These are phyloP conservation scores for Emericellopsis cladophorae DNA, from an alignment of 2,329 filamentous ascomycete genomes.

Conservation along the genomic window DNA sequence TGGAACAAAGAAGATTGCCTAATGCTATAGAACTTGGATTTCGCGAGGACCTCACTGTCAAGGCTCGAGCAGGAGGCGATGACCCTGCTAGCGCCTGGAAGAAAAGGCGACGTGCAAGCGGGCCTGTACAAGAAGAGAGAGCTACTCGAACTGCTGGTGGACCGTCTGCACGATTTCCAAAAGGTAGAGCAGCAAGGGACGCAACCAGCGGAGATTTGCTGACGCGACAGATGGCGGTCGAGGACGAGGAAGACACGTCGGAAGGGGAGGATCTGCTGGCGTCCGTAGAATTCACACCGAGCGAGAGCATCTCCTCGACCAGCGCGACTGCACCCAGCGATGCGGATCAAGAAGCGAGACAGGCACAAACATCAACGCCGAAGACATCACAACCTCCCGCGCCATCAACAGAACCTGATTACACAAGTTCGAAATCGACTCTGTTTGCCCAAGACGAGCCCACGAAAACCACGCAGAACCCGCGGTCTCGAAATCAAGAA, in stretches of 20 bases:
- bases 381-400: constrained; percentile 38
- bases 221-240: constrained; percentile 16
- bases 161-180: constrained; percentile 55
- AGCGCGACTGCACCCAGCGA: constrained; percentile 9
- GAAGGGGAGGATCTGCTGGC: constrained; percentile 46
- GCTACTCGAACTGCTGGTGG: constrained; percentile 50
- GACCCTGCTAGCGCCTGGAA: constrained; percentile 42
- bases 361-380: constrained; percentile 16
- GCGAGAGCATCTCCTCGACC: constrained; percentile 33
- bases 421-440: not conserved
- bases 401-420: constrained; percentile 8
- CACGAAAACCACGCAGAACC: constrained; percentile 19
- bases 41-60: constrained; percentile 56
- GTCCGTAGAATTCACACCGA: constrained; percentile 40
- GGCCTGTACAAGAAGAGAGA: constrained; percentile 55
- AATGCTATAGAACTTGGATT: constrained; percentile 63
- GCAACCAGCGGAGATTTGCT: not conserved
- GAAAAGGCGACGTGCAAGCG: constrained; percentile 46
- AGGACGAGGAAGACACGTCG: constrained; percentile 26
- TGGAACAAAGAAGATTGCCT: not conserved
- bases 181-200: constrained; percentile 28
- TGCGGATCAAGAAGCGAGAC: not conserved
- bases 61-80: constrained; percentile 58
- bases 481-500: constrained; percentile 17
- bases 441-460: constrained; percentile 2